Evolutionary conservation across 306 rosid genomes (phyloP).

Genomic region (Pachyrhizus erosus): DNA sequence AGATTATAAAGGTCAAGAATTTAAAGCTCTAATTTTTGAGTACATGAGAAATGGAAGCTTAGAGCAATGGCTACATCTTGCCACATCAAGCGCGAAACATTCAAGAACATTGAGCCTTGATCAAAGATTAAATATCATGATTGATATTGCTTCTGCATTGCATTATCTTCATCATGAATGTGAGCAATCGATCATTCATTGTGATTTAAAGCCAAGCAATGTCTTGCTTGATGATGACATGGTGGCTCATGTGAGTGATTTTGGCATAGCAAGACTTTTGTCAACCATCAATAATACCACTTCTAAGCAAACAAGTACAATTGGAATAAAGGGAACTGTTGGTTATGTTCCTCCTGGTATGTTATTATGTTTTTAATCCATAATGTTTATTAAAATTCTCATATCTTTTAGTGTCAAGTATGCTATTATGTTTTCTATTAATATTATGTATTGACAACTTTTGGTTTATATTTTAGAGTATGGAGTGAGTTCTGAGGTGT

Average conservation of each 20-base stretch:
- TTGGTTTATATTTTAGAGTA: constrained; percentile 23
- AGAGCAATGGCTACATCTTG: constrained; percentile 43
- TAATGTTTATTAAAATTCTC: background rate
- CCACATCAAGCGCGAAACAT: background rate
- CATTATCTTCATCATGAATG: constrained; percentile 43
- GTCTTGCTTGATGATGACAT: constrained; percentile 39
- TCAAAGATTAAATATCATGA: constrained; percentile 40
- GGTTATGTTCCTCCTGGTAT: constrained; percentile 44
- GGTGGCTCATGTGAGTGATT: constrained; percentile 45
- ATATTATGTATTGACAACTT: background rate
- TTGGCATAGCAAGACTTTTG: constrained; percentile 43
- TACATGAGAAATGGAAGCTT: constrained; percentile 46
- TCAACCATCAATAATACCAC: background rate
- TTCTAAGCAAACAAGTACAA: constrained; percentile 1
- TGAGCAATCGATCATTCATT: constrained; percentile 27
- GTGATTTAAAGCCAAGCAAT: constrained; percentile 48
- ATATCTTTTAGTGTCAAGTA: background rate
- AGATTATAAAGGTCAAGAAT: constrained; percentile 43
- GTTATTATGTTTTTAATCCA: background rate
- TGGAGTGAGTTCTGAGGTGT: constrained; percentile 44
- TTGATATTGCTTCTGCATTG: constrained; percentile 33
- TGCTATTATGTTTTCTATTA: background rate
- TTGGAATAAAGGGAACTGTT: constrained; percentile 35
- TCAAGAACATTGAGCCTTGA: background rate
- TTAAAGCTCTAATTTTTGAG: constrained; percentile 46